A percentile compares a stretch with the other conserved stretches of the same genome.
Evolutionary conservation across 1,139 yeast genomes (phyloP).

Genomic region (Zygosaccharomyces sapae): DNA sequence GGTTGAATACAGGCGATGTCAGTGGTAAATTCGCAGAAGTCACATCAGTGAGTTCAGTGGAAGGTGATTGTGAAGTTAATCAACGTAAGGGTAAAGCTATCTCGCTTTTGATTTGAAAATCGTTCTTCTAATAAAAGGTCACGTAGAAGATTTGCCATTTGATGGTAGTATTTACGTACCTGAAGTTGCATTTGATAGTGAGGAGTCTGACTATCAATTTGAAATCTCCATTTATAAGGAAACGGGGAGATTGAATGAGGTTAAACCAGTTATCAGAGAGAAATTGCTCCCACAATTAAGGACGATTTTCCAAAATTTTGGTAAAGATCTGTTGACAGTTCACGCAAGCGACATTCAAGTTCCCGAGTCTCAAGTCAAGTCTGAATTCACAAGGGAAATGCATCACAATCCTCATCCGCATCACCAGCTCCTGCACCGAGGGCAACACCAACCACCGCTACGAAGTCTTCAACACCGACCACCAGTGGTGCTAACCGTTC

Average conservation of each 20-base stretch:
- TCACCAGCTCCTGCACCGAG: slow-evolving; percentile 19
- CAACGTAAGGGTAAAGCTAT: slow-evolving; percentile 97
- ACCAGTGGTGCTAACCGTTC: slow-evolving; percentile 53
- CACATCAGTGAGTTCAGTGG: slow-evolving; percentile 59
- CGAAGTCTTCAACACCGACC: slow-evolving; percentile 39
- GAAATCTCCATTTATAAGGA: slow-evolving; percentile 66
- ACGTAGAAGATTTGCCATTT: slow-evolving; percentile 38
- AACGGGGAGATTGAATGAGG: slow-evolving; percentile 45
- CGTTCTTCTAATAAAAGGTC: slow-evolving; percentile 57
- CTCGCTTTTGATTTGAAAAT: slow-evolving; percentile 80
- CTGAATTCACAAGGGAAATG: slow-evolving; percentile 61
- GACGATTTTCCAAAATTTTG: slow-evolving; percentile 56
- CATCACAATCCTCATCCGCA: slow-evolving; percentile 25
- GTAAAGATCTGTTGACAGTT: slow-evolving; percentile 65
- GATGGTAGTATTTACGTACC: slow-evolving; percentile 79
- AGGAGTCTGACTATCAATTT: slow-evolving; percentile 78
- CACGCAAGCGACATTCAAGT: slow-evolving; percentile 89
- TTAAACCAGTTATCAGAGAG: slow-evolving; percentile 54
- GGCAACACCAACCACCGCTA: slow-evolving; percentile 10
- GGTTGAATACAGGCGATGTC: slow-evolving; percentile 41
- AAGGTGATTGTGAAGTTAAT: slow-evolving; percentile 94
- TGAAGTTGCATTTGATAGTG: slow-evolving; percentile 93
- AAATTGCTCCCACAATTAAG: slow-evolving; percentile 69
- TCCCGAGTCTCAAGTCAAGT: slow-evolving; percentile 61
- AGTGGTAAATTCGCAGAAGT: slow-evolving; percentile 43